phyloP scores from a whole-genome alignment of 148 eudicot species.

The Amaranthus hypochondriacus region DNA sequence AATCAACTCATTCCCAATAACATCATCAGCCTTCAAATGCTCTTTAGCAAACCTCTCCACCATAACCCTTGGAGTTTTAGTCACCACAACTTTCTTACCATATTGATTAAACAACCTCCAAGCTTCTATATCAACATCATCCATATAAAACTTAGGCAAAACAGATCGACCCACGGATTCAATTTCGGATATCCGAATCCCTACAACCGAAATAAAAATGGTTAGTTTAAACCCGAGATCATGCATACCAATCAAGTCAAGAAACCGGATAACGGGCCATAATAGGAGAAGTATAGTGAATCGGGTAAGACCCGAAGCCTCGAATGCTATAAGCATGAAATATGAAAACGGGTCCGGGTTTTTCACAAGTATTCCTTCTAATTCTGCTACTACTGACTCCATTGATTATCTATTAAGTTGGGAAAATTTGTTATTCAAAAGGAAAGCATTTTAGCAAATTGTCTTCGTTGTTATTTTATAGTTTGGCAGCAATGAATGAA shows the following conservation, averaged over 20 bases:
- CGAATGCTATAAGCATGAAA: constrained; percentile 55
- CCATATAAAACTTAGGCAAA: constrained; percentile 59
- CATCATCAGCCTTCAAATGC: constrained; percentile 73
- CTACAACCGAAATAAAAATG: constrained; percentile 43
- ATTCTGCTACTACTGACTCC: constrained; percentile 45
- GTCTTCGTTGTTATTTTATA: no score
- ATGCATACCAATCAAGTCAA: constrained; percentile 40
- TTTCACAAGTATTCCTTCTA: constrained; percentile 54
- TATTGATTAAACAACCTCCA: constrained; percentile 58
- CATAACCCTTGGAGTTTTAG: constrained; percentile 69
- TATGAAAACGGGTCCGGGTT: constrained; percentile 48
- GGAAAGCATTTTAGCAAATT: no score
- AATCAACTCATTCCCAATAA: constrained; percentile 65
- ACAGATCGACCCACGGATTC: constrained; percentile 65
- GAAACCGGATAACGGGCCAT: constrained; percentile 42
- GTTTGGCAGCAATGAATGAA: no score
- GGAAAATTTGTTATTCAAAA: neutral
- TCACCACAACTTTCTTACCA: constrained; percentile 71
- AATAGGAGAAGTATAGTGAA: constrained; percentile 45
- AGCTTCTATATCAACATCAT: constrained; percentile 56
- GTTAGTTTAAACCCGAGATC: constrained; percentile 43
- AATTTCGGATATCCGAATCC: constrained; percentile 40
- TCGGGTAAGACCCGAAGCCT: constrained; percentile 55
- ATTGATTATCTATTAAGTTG: neutral
- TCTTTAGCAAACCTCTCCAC: constrained; percentile 85